These are phyloP conservation scores for Auricularia sp. DNA, from an alignment of 768 basidiomycete species.

Conservation along the genomic window DNA sequence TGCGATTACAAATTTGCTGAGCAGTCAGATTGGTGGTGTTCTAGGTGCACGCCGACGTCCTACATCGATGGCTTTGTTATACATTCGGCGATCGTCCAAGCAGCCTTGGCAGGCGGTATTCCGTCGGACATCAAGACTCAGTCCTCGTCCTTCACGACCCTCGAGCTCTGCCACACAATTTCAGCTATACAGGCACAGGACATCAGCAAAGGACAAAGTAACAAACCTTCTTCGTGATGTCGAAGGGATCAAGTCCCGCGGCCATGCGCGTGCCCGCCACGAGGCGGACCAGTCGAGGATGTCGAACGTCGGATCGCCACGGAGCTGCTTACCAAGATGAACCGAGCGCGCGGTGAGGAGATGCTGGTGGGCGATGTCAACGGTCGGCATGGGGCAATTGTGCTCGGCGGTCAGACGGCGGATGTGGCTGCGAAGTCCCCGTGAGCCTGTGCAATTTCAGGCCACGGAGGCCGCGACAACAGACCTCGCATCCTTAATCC, in stretches of 20 bases:
- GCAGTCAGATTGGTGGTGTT: too few species aligned
- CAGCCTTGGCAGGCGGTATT: neutral
- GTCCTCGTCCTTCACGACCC: constrained; percentile 2
- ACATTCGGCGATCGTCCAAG: neutral
- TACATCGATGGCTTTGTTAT: too few species aligned
- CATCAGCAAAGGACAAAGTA: neutral
- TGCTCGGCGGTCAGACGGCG: constrained; percentile 56
- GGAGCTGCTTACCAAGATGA: constrained; percentile 39
- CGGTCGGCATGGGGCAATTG: constrained; percentile 59
- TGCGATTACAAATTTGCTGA: too few species aligned
- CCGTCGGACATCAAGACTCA: neutral
- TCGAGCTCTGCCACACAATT: neutral
- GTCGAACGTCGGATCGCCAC: constrained; percentile 39
- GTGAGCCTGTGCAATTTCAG: neutral
- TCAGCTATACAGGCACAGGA: neutral
- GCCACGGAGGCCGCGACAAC: neutral
- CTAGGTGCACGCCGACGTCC: too few species aligned
- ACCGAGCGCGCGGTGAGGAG: constrained; percentile 70
- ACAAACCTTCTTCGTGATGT: constrained; percentile 3
- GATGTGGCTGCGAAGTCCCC: constrained; percentile 35
- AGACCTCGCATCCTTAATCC: constrained; percentile 66
- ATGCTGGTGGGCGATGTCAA: constrained; percentile 68
- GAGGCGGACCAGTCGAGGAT: constrained; percentile 76
- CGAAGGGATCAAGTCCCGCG: constrained; percentile 43
- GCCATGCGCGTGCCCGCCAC: constrained; percentile 69